Evolutionary conservation across 495 filamentous ascomycete genomes (phyloP), one percentile per base, ranked within the genome.

Genomic region (Penicillium herquei): DNA sequence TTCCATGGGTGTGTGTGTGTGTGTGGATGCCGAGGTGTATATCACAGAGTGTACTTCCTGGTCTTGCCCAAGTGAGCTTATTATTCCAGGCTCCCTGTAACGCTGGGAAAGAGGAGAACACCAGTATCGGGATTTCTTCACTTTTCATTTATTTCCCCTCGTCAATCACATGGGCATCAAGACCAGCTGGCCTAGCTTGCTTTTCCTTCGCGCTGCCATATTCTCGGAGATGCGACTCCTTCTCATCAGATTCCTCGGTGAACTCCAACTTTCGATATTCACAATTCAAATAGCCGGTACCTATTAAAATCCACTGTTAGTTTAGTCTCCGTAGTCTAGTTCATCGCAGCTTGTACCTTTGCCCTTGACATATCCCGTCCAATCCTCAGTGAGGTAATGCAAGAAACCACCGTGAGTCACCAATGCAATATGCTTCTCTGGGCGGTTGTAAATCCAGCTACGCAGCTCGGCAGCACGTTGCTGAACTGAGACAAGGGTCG

Each of bases 331-430:
- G 9, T 46, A 17, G 11, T 3, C 13, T 8, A 34, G 37, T 8
- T 17, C 31, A 45, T 26, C 17, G 4, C 17, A 33, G 1, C 7
- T 54, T 41, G n/a, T 59, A 68, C 67, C 62, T 26, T 49, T 34
- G 2, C 18, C 21, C 39, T 14, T 50, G 5, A 60, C 62, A 51
- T 68, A 70, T 3, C 32, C 41, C 8, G 55, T 48, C 62, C 62
- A 65, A 33, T 65, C 62, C 17, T 65, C 62, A 7, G 56, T 65
- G 11, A 65, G 34, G 26, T 61, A 65, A 43, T 65, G 62, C 31
- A 64, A 35, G 18, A 64, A 64, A 2, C 37, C 57, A 9, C 62
- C 57, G 45, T 64, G 62, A n/a, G 57, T 52, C 11, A 64, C 62
- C 7, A 64, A 48, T 9, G 49, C 57, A 33, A 64, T 50, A 35